Evolutionary conservation across 116 monocot species (phyloP).

Genomic region (Papilionanthe hybrid): DNA sequence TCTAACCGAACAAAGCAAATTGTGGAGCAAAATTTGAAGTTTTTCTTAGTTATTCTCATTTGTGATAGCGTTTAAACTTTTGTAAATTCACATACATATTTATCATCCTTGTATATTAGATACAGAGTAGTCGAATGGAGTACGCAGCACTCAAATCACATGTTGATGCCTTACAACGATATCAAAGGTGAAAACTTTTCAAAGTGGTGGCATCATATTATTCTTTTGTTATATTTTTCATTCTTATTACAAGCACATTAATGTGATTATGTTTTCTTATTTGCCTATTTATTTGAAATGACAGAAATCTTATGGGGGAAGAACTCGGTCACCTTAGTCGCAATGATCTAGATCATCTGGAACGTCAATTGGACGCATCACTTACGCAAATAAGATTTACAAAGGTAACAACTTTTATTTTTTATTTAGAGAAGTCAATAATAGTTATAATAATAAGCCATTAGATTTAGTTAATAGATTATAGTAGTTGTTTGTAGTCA

Average conservation of each 20-base stretch:
- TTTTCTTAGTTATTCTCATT: too few relatives aligned
- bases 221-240: background rate
- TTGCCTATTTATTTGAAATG: background rate
- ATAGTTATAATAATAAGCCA: background rate
- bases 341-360: slow-evolving; percentile 32
- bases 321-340: slow-evolving; percentile 24
- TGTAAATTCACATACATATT: background rate
- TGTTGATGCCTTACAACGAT: slow-evolving; percentile 15
- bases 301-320: slow-evolving; percentile 43
- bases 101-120: slow-evolving; percentile 2
- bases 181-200: slow-evolving; percentile 1
- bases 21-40: too few relatives aligned
- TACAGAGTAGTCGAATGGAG: slow-evolving; percentile 27
- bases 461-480: too few relatives aligned
- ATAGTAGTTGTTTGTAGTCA: too few relatives aligned
- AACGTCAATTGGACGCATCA: slow-evolving; percentile 35
- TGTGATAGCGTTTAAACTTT: too few relatives aligned
- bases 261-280: background rate
- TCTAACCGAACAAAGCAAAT: too few relatives aligned
- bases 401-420: slow-evolving; percentile 18
- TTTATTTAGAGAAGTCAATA: background rate
- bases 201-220: background rate
- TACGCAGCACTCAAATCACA: slow-evolving; percentile 28
- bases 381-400: slow-evolving; percentile 34
- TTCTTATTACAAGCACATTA: background rate